Conservation (phyloP, 73 alveolate genomes). For the Durusdinium trenchii region DNA sequence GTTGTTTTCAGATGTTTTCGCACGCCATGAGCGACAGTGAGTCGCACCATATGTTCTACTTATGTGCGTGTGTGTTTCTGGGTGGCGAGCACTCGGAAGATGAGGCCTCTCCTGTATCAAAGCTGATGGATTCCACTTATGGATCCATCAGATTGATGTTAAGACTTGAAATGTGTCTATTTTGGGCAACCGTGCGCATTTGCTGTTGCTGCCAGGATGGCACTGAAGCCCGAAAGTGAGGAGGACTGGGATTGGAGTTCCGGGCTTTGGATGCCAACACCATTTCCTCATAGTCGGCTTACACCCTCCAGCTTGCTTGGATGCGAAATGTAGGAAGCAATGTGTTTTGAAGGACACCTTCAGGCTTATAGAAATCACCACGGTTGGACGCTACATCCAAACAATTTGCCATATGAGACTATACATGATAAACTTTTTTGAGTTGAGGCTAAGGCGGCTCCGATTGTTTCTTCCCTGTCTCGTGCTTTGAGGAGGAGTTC, state of each 20-base stretch:
- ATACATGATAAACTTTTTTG: background rate
- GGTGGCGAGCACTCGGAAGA: background rate
- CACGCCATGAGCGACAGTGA: background rate
- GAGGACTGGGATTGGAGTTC: background rate
- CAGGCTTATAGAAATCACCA: background rate
- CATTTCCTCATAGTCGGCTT: no score
- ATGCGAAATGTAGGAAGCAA: background rate
- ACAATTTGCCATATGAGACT: background rate
- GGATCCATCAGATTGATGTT: background rate
- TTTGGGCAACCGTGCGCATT: background rate
- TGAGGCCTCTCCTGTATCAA: background rate
- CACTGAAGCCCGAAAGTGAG: conserved; percentile 32
- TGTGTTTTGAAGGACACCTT: background rate
- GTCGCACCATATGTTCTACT: no score
- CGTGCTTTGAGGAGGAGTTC: conserved; percentile 1
- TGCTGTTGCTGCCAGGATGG: conserved; percentile 44
- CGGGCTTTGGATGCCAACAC: background rate
- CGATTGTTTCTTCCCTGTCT: background rate
- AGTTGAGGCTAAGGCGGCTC: background rate
- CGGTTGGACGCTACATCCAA: background rate
- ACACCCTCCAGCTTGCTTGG: background rate
- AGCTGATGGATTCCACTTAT: background rate
- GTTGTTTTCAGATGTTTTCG: background rate
- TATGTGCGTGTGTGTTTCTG: background rate
- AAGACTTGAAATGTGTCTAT: background rate